These are phyloP conservation scores for Nakazawaea wyomingensis DNA, from an alignment of 805 yeast species.

Conservation along the genomic window DNA sequence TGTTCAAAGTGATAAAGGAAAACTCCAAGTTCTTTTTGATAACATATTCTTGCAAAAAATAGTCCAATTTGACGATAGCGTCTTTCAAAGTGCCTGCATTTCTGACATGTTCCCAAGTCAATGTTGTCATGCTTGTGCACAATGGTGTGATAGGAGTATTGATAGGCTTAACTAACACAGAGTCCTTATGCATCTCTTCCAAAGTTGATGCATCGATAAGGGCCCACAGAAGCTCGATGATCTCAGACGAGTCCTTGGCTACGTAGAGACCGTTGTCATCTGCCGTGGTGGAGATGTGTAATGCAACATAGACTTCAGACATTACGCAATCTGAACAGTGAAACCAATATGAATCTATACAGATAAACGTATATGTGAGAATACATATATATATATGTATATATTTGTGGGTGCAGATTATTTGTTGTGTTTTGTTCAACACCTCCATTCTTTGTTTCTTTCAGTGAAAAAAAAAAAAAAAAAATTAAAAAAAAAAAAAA, in stretches of 20 bases:
- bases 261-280: slow-evolving; percentile 57
- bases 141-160: slow-evolving; percentile 62
- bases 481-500: no score
- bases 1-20: slow-evolving; percentile 59
- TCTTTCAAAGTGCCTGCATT: slow-evolving; percentile 57
- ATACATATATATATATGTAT: no score
- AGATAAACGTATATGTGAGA: neutral
- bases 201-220: slow-evolving; percentile 50
- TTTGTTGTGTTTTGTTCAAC: neutral
- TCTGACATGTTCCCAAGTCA: slow-evolving; percentile 59
- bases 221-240: slow-evolving; percentile 65
- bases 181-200: slow-evolving; percentile 35
- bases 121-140: slow-evolving; percentile 44
- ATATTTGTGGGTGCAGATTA: no score
- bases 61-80: slow-evolving; percentile 53
- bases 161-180: slow-evolving; percentile 51
- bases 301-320: slow-evolving; percentile 55
- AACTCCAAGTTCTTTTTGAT: slow-evolving; percentile 43
- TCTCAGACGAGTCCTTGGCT: slow-evolving; percentile 63
- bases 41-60: slow-evolving; percentile 38
- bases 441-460: no score
- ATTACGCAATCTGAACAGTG: slow-evolving; percentile 19
- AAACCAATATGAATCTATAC: no score
- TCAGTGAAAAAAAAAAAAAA: neutral
- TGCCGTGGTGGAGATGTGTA: slow-evolving; percentile 60